These are phyloP conservation scores for Antitrichia curtipendula DNA, from an alignment of 225 moss, liverwort and hornwort genomes.

Conservation along the genomic window DNA sequence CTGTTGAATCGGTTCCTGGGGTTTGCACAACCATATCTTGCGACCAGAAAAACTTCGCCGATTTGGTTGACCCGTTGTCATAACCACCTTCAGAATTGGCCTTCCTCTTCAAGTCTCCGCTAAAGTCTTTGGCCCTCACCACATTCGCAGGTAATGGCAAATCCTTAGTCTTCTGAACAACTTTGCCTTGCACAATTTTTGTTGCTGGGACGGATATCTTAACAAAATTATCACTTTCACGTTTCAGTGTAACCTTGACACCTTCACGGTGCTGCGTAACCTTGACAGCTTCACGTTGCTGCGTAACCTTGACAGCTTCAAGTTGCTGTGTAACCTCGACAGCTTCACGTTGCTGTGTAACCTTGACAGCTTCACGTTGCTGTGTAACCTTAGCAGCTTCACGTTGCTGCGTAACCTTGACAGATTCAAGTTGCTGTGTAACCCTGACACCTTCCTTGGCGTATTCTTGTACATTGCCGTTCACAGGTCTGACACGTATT, in stretches of 20 bases:
- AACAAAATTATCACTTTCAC: neutral
- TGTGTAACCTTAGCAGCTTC: neutral
- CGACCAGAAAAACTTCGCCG: constrained; percentile 30
- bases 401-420: neutral
- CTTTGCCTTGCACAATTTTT: neutral
- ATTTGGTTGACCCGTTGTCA: neutral
- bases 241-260: neutral
- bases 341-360: neutral
- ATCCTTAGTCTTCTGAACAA: neutral
- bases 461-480: neutral
- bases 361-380: neutral
- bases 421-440: neutral
- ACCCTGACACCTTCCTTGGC: neutral
- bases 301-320: neutral
- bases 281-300: neutral
- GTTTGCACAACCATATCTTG: constrained; percentile 19
- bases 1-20: neutral
- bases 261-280: neutral
- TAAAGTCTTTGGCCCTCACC: neutral
- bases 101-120: constrained; percentile 13
- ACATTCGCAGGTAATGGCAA: neutral
- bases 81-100: neutral
- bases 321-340: too few species aligned
- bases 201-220: neutral
- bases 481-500: neutral